Percentiles rank a stretch among this genome's conserved stretches.
These are phyloP conservation scores for Hysterangium stoloniferum DNA, from an alignment of 768 basidiomycete species.

Conservation along the genomic window DNA sequence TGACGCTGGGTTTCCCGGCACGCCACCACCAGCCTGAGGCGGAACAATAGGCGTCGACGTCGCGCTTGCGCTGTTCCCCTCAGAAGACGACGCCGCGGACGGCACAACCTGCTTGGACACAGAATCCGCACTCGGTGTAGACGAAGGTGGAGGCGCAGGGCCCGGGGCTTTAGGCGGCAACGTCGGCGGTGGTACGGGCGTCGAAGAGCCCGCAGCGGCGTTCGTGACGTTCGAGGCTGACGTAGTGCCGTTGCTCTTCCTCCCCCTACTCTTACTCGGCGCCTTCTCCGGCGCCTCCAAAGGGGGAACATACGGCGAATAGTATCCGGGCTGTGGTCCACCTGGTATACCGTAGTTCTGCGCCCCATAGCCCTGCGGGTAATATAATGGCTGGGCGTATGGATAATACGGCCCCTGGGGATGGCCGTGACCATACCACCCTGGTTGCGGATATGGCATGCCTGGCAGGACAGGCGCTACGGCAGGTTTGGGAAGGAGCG, in stretches of 20 bases:
- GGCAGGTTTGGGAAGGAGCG: background rate
- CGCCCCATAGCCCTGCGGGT: background rate
- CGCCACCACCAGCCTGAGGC: no score
- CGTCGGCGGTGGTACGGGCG: conserved; percentile 1
- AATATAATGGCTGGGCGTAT: conserved; percentile 2
- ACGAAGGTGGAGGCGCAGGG: background rate
- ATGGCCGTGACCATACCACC: conserved; percentile 3
- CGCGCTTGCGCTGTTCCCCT: no score
- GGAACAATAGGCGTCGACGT: no score
- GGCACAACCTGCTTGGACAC: no score
- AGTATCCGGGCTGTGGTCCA: conserved; percentile 3
- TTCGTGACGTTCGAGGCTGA: background rate
- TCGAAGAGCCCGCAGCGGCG: no score
- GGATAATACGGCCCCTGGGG: conserved; percentile 2
- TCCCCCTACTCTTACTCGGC: background rate
- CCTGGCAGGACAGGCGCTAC: background rate
- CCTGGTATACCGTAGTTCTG: background rate
- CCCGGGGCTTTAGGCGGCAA: background rate
- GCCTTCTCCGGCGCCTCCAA: background rate
- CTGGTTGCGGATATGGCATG: background rate
- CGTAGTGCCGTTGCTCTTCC: background rate
- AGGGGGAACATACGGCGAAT: background rate
- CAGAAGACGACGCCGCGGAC: no score
- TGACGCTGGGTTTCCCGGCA: background rate
- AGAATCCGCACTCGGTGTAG: no score